These are phyloP conservation scores for Alternaria brassicae DNA, from an alignment of 2,329 filamentous ascomycete genomes.

Conservation along the genomic window DNA sequence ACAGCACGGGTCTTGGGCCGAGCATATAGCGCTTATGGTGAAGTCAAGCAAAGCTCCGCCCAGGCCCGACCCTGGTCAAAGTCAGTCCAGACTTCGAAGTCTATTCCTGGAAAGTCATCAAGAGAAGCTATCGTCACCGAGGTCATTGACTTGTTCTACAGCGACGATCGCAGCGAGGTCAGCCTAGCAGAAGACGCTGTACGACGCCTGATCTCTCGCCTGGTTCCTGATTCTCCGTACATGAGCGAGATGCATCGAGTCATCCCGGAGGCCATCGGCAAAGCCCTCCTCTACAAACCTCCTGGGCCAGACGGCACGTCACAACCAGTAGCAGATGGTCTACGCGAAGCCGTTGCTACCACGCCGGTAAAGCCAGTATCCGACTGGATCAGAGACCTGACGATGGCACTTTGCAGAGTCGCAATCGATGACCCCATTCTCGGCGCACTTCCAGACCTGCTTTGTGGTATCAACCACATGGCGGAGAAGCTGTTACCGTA, in stretches of 20 bases:
- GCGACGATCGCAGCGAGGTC: conserved; percentile 51
- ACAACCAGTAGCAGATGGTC: conserved; percentile 11
- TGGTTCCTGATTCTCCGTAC: conserved; percentile 31
- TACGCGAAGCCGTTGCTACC: conserved; percentile 29
- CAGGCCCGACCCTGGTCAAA: conserved; percentile 38
- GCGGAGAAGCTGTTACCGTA: conserved; percentile 80
- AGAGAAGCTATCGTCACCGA: conserved; percentile 48
- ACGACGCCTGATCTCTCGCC: conserved; percentile 39
- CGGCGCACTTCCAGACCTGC: conserved; percentile 69
- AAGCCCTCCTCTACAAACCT: conserved; percentile 36
- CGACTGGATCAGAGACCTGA: conserved; percentile 69
- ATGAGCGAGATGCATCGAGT: conserved; percentile 39
- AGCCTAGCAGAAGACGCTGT: conserved; percentile 54
- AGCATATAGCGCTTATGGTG: conserved; percentile 72
- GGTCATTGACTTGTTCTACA: conserved; percentile 48
- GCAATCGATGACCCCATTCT: conserved; percentile 71
- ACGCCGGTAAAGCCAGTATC: conserved; percentile 27
- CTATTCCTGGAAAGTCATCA: conserved; percentile 37
- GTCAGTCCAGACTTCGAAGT: conserved; percentile 25
- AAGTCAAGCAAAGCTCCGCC: conserved; percentile 58
- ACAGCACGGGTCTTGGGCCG: conserved; percentile 83
- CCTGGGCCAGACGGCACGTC: conserved; percentile 17
- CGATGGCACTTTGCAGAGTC: conserved; percentile 60
- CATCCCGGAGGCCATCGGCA: conserved; percentile 40
- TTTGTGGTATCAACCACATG: conserved; percentile 71